Evolutionary conservation across 1,284 basidiomycete species (phyloP), one percentile per base, ranked within the genome.

Genomic region (Coniferiporia weirii): DNA sequence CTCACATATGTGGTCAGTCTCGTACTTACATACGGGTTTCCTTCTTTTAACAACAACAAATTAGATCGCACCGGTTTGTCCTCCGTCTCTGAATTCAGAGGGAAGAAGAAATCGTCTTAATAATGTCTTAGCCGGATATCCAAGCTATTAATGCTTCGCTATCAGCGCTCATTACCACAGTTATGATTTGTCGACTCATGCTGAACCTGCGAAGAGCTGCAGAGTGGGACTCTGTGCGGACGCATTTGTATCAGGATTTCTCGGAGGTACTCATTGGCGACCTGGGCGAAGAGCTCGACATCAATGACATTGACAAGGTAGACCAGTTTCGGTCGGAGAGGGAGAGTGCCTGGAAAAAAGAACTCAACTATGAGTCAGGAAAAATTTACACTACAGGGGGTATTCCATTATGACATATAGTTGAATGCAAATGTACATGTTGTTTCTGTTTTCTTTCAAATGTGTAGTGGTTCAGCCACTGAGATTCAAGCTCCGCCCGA

Each of bases 131-230:
- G 53, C 53, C 53, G 36, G 53, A 55, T 22, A 46, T 55, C 40
- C 53, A 55, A 46, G 53, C 53, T 22, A 55, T 55, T 27, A 55
- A 55, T 34, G 53, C 53, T 15, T 20, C 53, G 1, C 46, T 55
- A 20, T 55, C 53, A 20, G 53, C 53, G 9, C 43, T 55, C 19
- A 55, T 55, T 40, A 55, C 53, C 1, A 43, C 40, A 7, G 34
- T 55, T 17, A 55, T 55, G 53, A 55, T 55, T 15, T 55, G 53
- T 43, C 40, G 53, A 9, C 53, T 55, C 22, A 55, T 55, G 53
- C 53, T 55, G 1, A 55, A 55, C 53, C 53, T 55, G 1, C 43
- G 44, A 19, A 45, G 44, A 17, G 22, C 22, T 9, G 27, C 19
- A 12, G 49, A 51, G 1, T 7, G 13, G 9, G 35, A 17, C 13